Conservation (phyloP, 2,329 filamentous ascomycete genomes). For the Fusarium agapanthi region DNA sequence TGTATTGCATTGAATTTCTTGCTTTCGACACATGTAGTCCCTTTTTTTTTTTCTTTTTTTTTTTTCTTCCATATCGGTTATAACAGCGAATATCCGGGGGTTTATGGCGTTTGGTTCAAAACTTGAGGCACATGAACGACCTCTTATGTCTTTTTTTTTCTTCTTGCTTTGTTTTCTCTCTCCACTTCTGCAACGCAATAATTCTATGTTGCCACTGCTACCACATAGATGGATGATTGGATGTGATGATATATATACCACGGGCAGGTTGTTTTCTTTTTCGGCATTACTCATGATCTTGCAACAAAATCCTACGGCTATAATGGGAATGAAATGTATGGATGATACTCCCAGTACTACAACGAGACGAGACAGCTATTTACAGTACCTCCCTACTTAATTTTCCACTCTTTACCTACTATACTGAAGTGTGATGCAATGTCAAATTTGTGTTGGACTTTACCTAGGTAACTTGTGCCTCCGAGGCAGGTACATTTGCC, state of each 20-base stretch:
- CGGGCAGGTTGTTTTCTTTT: background rate
- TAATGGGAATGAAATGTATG: background rate
- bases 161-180: background rate
- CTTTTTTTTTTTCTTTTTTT: background rate
- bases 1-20: background rate
- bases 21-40: background rate
- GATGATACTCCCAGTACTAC: constrained; percentile 21
- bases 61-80: background rate
- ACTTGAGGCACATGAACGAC: constrained; percentile 8
- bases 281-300: background rate
- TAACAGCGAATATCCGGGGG: constrained; percentile 22
- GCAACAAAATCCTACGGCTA: background rate
- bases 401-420: background rate
- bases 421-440: background rate
- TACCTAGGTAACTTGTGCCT: background rate
- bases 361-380: constrained; percentile 16
- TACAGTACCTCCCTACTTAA: background rate
- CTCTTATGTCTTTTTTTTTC: background rate
- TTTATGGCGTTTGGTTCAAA: constrained; percentile 20
- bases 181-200: constrained; percentile 16
- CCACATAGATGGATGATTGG: constrained; percentile 10
- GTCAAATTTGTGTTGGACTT: background rate
- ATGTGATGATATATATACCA: constrained; percentile 28
- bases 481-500: background rate
- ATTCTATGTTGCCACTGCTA: constrained; percentile 6